Evolutionary conservation across 176 grass and related monocot genomes (phyloP).

Genomic region (Eleusine indica): DNA sequence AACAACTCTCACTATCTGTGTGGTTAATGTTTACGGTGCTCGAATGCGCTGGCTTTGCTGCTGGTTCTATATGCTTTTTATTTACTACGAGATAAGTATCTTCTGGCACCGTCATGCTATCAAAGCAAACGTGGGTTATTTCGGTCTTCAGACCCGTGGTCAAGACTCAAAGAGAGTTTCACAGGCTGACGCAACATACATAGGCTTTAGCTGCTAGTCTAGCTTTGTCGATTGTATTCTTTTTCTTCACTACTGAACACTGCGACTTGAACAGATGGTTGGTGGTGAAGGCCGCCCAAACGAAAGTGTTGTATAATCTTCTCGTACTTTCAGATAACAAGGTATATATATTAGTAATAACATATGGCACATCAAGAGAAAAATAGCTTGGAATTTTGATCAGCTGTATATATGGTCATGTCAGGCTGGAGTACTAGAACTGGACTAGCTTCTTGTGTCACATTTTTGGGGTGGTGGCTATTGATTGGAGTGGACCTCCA

Average conservation of each 20-base stretch:
- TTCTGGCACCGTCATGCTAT: background rate
- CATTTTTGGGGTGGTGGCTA: background rate
- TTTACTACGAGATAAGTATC: background rate
- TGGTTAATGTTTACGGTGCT: background rate
- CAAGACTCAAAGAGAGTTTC: constrained; percentile 37
- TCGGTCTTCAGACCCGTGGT: constrained; percentile 23
- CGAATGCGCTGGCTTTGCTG: background rate
- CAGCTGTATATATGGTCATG: constrained; percentile 11
- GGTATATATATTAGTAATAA: background rate
- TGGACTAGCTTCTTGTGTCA: background rate
- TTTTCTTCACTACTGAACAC: constrained; percentile 30
- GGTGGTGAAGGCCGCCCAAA: constrained; percentile 29
- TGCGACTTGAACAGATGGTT: constrained; percentile 5
- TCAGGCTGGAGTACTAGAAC: constrained; percentile 12
- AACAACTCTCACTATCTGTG: background rate
- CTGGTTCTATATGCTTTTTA: constrained; percentile 1
- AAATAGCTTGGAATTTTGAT: constrained; percentile 13
- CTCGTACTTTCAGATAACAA: background rate
- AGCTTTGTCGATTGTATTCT: background rate
- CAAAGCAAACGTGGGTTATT: constrained; percentile 38
- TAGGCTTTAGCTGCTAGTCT: background rate
- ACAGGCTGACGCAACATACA: constrained; percentile 29
- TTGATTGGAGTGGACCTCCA: constrained; percentile 14
- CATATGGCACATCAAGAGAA: constrained; percentile 29
- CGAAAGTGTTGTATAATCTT: background rate